Conservation (phyloP, 352 stramenopile genomes). For the Globisporangium paroecandrum region DNA sequence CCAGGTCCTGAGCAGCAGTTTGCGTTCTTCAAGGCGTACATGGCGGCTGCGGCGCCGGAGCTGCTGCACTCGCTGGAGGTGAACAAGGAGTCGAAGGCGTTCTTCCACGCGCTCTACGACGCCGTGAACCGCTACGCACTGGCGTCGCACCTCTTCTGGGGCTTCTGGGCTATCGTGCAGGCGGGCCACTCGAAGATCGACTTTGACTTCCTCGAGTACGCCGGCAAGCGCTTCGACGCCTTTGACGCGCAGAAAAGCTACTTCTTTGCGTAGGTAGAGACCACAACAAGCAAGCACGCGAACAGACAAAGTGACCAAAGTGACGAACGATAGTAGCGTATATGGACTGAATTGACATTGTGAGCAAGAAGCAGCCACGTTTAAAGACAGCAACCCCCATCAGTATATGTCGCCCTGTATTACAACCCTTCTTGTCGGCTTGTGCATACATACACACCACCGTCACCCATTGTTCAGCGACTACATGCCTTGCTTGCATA, state of each 20-base stretch:
- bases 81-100: conserved; percentile 76
- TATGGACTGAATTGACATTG: not conserved
- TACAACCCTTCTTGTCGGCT: not conserved
- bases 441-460: not conserved
- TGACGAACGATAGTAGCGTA: conserved; percentile 1
- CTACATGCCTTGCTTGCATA: not conserved
- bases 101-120: conserved; percentile 81
- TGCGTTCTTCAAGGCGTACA: conserved; percentile 85
- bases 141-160: conserved; percentile 92
- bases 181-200: conserved; percentile 87
- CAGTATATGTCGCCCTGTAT: conserved; percentile 12
- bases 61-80: conserved; percentile 59
- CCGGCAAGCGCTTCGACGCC: conserved; percentile 73
- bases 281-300: not conserved
- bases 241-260: conserved; percentile 73
- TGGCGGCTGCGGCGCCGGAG: conserved; percentile 58
- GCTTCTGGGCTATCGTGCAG: conserved; percentile 93
- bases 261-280: conserved; percentile 33
- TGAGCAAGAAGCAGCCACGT: not conserved
- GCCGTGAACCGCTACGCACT: conserved; percentile 87
- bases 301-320: not conserved
- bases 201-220: conserved; percentile 89
- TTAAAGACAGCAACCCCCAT: conserved; percentile 1
- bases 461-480: not conserved
- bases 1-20: conserved; percentile 80